Evolutionary conservation across 192 early-diverging fungal genomes (phyloP).

Genomic region (Coemansia sp.): DNA sequence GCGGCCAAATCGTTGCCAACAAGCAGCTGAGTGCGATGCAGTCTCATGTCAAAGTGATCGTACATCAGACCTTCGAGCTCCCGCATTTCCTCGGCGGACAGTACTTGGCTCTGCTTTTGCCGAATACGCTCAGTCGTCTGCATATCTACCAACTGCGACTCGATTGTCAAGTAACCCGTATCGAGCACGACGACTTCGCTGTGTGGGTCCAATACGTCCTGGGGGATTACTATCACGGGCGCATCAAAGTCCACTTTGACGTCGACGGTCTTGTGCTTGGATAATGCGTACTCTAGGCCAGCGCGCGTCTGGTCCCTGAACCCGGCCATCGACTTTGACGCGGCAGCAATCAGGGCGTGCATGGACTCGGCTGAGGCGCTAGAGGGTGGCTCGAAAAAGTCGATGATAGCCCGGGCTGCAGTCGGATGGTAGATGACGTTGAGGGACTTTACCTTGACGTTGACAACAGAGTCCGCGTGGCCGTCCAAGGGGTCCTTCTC

Average conservation of each 20-base stretch:
- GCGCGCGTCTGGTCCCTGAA: slow-evolving; percentile 87
- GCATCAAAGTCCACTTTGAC: slow-evolving; percentile 95
- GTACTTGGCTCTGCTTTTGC: slow-evolving; percentile 62
- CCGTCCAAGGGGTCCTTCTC: slow-evolving; percentile 91
- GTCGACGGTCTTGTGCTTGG: slow-evolving; percentile 88
- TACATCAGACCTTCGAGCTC: slow-evolving; percentile 83
- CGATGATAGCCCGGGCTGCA: slow-evolving; percentile 71
- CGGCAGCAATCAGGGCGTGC: slow-evolving; percentile 72
- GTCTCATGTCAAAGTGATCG: slow-evolving; percentile 83
- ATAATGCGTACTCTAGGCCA: slow-evolving; percentile 82
- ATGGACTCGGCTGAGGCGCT: slow-evolving; percentile 72
- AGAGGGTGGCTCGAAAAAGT: slow-evolving; percentile 84
- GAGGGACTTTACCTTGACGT: slow-evolving; percentile 84
- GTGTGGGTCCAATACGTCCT: slow-evolving; percentile 60
- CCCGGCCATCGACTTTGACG: slow-evolving; percentile 85
- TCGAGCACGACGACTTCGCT: slow-evolving; percentile 84
- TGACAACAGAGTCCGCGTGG: slow-evolving; percentile 83
- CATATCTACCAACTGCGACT: slow-evolving; percentile 79
- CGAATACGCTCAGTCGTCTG: slow-evolving; percentile 70
- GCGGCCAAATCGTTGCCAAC: slow-evolving; percentile 74
- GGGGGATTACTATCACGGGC: slow-evolving; percentile 91
- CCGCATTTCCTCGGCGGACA: slow-evolving; percentile 68
- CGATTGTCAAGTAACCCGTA: slow-evolving; percentile 88
- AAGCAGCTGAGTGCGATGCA: slow-evolving; percentile 81
- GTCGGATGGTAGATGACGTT: slow-evolving; percentile 88